phyloP scores from a whole-genome alignment of 2,329 filamentous ascomycete species.

The Xenoacremonium recifei region DNA sequence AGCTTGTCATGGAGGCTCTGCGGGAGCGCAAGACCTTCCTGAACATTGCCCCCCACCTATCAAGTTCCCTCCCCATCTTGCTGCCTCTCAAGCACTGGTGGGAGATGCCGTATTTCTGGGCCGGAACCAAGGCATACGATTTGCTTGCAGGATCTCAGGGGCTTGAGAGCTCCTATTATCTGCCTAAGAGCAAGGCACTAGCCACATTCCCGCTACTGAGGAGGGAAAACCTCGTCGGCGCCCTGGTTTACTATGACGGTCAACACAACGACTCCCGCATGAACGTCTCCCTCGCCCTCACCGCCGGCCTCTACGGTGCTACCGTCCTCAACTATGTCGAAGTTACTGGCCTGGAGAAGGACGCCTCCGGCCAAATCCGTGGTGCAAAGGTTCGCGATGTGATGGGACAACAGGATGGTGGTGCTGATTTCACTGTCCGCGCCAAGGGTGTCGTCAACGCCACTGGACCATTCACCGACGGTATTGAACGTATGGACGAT shows the following conservation, averaged over 20 bases:
- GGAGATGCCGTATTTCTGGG: constrained; percentile 75
- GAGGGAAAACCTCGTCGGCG: constrained; percentile 70
- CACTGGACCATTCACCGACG: constrained; percentile 78
- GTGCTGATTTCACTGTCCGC: constrained; percentile 61
- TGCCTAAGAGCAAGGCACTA: constrained; percentile 74
- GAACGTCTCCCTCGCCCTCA: constrained; percentile 82
- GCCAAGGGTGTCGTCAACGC: constrained; percentile 83
- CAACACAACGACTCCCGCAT: constrained; percentile 86
- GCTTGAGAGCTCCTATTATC: constrained; percentile 79
- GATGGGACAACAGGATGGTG: constrained; percentile 59
- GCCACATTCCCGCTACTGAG: constrained; percentile 78
- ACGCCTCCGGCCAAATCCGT: constrained; percentile 64
- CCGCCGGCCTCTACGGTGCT: constrained; percentile 74
- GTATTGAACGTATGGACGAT: constrained; percentile 79
- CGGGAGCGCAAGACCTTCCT: constrained; percentile 82
- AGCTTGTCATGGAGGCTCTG: constrained; percentile 77
- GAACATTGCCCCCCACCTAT: constrained; percentile 79
- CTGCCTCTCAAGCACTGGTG: constrained; percentile 80
- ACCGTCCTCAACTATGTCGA: constrained; percentile 81
- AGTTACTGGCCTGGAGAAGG: constrained; percentile 72
- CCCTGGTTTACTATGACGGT: constrained; percentile 83
- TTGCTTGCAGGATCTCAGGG: constrained; percentile 78
- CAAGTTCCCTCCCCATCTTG: constrained; percentile 79
- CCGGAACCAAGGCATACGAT: constrained; percentile 75
- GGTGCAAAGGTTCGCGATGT: constrained; percentile 59